Percentiles rank a stretch among this genome's conserved stretches.
Conservation (phyloP, 768 basidiomycete genomes). For the Suillus brevipes region DNA sequence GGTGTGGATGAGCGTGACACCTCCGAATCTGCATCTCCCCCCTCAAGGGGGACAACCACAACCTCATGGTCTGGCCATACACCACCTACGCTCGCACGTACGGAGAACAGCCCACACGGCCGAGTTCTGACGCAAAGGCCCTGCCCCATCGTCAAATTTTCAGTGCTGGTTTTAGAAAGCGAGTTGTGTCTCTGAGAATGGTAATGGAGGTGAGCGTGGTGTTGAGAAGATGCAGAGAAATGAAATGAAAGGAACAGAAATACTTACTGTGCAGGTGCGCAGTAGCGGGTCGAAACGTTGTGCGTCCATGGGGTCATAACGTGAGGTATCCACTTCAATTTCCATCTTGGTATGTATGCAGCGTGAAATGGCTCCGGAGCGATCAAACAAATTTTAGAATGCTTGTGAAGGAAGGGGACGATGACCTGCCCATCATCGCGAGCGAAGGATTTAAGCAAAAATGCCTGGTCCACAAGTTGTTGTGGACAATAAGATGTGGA, state of each 20-base stretch:
- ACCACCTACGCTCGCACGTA: constrained; percentile 26
- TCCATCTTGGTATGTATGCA: background rate
- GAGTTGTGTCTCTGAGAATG: constrained; percentile 22
- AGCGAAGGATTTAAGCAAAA: constrained; percentile 1
- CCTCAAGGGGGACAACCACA: constrained; percentile 29
- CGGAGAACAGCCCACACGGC: background rate
- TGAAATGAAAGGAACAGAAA: constrained; percentile 7
- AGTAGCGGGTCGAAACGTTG: constrained; percentile 34
- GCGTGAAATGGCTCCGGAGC: background rate
- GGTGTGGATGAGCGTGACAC: background rate
- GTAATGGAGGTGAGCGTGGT: constrained; percentile 20
- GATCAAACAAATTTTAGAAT: background rate
- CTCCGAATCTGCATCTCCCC: constrained; percentile 8
- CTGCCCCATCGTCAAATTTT: constrained; percentile 30
- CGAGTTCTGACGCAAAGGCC: constrained; percentile 16
- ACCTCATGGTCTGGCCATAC: constrained; percentile 37
- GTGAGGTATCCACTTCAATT: constrained; percentile 15
- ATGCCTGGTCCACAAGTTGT: background rate
- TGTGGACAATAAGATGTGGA: background rate
- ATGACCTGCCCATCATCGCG: background rate
- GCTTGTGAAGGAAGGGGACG: background rate
- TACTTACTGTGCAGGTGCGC: constrained; percentile 24
- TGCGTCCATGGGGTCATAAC: constrained; percentile 30
- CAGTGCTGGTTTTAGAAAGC: constrained; percentile 12
- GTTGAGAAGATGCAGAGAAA: constrained; percentile 14